Conservation (phyloP, 805 yeast species). For the Brettanomyces nanus region DNA sequence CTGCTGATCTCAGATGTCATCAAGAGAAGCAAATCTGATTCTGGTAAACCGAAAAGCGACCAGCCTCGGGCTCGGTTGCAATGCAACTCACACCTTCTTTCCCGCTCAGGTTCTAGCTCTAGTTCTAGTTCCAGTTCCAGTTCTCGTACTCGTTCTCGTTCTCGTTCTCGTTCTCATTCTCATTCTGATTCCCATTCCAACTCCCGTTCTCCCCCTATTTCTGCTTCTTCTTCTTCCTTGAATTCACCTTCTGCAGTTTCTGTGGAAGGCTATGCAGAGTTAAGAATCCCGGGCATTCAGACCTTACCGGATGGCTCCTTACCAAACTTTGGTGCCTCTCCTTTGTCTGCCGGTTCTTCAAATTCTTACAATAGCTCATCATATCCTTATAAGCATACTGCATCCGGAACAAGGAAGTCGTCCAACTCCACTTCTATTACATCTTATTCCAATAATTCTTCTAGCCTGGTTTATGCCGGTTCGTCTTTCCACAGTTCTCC, state of each 20-base stretch:
- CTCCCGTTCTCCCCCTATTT: conserved; percentile 1
- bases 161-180: not conserved
- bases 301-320: conserved; percentile 12
- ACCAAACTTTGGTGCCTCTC: conserved; percentile 12
- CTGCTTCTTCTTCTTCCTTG: conserved; percentile 6
- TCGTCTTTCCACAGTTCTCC: conserved; percentile 51
- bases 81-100: too few species aligned
- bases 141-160: too few species aligned
- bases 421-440: conserved; percentile 7
- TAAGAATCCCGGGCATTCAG: conserved; percentile 9
- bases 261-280: conserved; percentile 5
- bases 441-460: conserved; percentile 9
- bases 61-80: too few species aligned
- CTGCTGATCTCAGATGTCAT: conserved; percentile 8
- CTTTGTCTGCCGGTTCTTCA: conserved; percentile 3
- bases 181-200: conserved; percentile 10
- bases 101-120: too few species aligned
- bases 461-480: conserved; percentile 36
- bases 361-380: conserved; percentile 6
- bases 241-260: conserved; percentile 2
- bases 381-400: not conserved
- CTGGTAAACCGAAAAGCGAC: too few species aligned
- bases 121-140: too few species aligned
- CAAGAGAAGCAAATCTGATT: too few species aligned
- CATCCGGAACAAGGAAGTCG: conserved; percentile 2